Conservation (phyloP, 2,329 filamentous ascomycete genomes). For the Endothia cerciana region DNA sequence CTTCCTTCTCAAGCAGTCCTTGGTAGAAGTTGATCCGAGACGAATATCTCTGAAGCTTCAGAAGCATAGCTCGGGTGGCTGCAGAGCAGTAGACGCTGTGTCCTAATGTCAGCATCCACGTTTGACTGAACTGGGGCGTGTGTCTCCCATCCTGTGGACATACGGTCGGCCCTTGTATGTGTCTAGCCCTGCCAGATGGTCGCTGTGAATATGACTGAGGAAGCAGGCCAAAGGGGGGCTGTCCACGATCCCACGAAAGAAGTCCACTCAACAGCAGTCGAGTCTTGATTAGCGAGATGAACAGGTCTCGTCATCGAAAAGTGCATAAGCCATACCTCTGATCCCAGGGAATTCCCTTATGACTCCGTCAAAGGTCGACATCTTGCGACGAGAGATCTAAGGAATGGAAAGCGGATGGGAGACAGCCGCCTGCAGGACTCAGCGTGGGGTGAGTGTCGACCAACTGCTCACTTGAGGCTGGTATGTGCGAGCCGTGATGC, state of each 20-base stretch:
- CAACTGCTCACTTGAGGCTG: background rate
- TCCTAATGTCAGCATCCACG: background rate
- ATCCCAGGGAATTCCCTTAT: constrained; percentile 80
- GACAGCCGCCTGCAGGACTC: background rate
- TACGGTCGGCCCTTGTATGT: constrained; percentile 40
- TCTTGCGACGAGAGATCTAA: constrained; percentile 38
- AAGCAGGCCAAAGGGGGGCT: constrained; percentile 78
- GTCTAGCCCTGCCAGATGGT: constrained; percentile 83
- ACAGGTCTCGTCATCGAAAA: too few species aligned
- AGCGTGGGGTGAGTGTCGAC: background rate
- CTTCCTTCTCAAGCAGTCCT: constrained; percentile 74
- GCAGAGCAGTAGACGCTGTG: constrained; percentile 81
- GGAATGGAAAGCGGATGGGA: background rate
- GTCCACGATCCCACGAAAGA: constrained; percentile 65
- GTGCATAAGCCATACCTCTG: constrained; percentile 50
- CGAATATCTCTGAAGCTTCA: constrained; percentile 77
- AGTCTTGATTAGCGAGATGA: background rate
- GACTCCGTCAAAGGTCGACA: constrained; percentile 79
- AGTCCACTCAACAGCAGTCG: constrained; percentile 66
- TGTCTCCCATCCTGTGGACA: background rate
- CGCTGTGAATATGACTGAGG: constrained; percentile 89
- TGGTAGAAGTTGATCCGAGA: constrained; percentile 81
- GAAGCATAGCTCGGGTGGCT: constrained; percentile 78
- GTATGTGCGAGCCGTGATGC: background rate
- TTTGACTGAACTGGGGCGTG: constrained; percentile 55